Percentiles rank a stretch among this genome's conserved stretches.
phyloP scores from a whole-genome alignment of 306 rosid genomes.

The Sechiopsis laciniata region DNA sequence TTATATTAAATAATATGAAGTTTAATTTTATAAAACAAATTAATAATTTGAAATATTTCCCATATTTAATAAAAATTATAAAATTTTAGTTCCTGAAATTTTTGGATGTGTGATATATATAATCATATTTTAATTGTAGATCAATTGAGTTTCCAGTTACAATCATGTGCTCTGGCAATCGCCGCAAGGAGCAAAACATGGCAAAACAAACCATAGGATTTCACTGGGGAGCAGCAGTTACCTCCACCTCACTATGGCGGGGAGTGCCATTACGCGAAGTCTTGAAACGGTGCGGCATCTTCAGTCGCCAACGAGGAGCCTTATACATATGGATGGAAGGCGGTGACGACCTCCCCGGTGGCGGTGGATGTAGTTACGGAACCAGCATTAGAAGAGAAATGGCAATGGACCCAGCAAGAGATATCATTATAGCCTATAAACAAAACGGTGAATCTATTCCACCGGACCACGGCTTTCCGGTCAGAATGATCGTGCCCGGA shows the following conservation, averaged over 20 bases:
- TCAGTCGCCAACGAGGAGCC: slow-evolving; percentile 38
- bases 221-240: slow-evolving; percentile 69
- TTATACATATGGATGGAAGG: slow-evolving; percentile 73
- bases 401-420: slow-evolving; percentile 73
- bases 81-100: no score
- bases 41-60: no score
- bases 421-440: slow-evolving; percentile 69
- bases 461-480: slow-evolving; percentile 84
- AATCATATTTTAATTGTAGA: neutral
- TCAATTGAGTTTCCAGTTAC: slow-evolving; percentile 49
- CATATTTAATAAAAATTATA: no score
- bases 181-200: slow-evolving; percentile 77
- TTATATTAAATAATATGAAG: no score
- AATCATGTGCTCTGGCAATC: slow-evolving; percentile 63
- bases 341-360: slow-evolving; percentile 67
- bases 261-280: slow-evolving; percentile 50
- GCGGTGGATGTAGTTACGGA: slow-evolving; percentile 69
- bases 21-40: no score
- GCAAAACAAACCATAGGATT: slow-evolving; percentile 68
- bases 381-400: slow-evolving; percentile 52
- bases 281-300: slow-evolving; percentile 55
- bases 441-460: slow-evolving; percentile 59
- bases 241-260: slow-evolving; percentile 69
- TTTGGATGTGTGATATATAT: neutral
- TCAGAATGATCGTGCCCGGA: slow-evolving; percentile 65